These are phyloP conservation scores for Cryphonectria japonica DNA, from an alignment of 2,329 filamentous ascomycete species.

Conservation along the genomic window DNA sequence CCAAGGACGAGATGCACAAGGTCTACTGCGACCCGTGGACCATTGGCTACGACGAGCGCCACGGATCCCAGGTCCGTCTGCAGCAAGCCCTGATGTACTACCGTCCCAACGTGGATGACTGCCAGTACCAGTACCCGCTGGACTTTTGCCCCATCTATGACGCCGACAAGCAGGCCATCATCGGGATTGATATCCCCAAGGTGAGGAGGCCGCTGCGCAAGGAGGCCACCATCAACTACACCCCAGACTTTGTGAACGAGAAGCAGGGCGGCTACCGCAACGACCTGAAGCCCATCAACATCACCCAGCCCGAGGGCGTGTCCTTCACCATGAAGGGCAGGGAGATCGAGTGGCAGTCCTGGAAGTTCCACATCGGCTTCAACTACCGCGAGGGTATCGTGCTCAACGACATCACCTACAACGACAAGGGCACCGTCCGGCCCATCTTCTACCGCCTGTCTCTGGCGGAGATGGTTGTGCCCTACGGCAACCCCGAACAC, in stretches of 20 bases:
- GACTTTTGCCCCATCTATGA: conserved; percentile 96
- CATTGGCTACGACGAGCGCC: conserved; percentile 91
- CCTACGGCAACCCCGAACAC: conserved; percentile 80
- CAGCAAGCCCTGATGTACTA: conserved; percentile 98
- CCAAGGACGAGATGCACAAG: conserved; percentile 86
- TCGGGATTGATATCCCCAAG: conserved; percentile 82
- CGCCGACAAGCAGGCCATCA: conserved; percentile 74
- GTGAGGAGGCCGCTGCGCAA: conserved; percentile 76
- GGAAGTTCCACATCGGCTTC: conserved; percentile 91
- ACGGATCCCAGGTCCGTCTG: conserved; percentile 75
- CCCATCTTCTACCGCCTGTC: conserved; percentile 89
- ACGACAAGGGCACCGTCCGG: conserved; percentile 77
- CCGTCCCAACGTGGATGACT: conserved; percentile 80
- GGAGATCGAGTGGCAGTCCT: conserved; percentile 86
- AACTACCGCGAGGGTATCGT: conserved; percentile 94
- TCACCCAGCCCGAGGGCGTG: conserved; percentile 78
- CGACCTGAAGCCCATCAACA: conserved; percentile 78
- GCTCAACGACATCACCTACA: conserved; percentile 86
- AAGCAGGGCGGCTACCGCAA: conserved; percentile 74
- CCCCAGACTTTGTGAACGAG: conserved; percentile 68
- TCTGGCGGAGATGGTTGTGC: conserved; percentile 91
- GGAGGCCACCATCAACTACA: conserved; percentile 77
- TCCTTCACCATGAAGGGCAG: conserved; percentile 79
- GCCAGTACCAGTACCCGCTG: conserved; percentile 87
- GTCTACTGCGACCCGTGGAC: conserved; percentile 97